These are phyloP conservation scores for Agrocybe praecox DNA, from an alignment of 768 basidiomycete species.

Conservation along the genomic window DNA sequence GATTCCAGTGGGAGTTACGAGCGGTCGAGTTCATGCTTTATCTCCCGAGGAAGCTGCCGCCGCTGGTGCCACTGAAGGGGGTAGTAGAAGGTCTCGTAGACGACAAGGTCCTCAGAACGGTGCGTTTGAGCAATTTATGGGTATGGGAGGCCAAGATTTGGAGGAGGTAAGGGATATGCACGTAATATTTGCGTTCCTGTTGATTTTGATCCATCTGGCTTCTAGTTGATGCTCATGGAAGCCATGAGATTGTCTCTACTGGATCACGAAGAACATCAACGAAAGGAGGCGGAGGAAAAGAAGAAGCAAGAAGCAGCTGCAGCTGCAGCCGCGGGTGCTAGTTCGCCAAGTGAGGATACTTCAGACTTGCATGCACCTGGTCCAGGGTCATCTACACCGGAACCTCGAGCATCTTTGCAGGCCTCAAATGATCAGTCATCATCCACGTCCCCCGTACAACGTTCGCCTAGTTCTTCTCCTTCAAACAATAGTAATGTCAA, in stretches of 20 bases:
- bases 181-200: background rate
- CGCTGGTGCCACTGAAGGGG: conserved; percentile 41
- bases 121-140: conserved; percentile 72
- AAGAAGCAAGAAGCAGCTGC: conserved; percentile 49
- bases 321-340: conserved; percentile 33
- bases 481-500: conserved; percentile 20
- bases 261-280: conserved; percentile 94
- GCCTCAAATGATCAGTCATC: conserved; percentile 29
- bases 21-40: conserved; percentile 77
- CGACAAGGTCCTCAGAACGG: conserved; percentile 54
- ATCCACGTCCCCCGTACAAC: conserved; percentile 19
- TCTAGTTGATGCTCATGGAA: conserved; percentile 96
- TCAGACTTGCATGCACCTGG: conserved; percentile 25
- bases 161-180: conserved; percentile 71
- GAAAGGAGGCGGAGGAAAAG: conserved; percentile 72
- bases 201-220: conserved; percentile 4
- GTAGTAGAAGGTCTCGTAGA: conserved; percentile 61
- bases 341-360: conserved; percentile 19
- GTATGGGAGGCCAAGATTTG: conserved; percentile 82
- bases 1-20: conserved; percentile 95
- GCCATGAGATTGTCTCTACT: conserved; percentile 95
- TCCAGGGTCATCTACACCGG: conserved; percentile 35
- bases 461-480: conserved; percentile 18
- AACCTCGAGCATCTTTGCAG: conserved; percentile 24
- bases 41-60: conserved; percentile 59